Evolutionary conservation across 106 monocot genomes (phyloP), one percentile per base, ranked within the genome.

Genomic region (Dendrobium officinale): DNA sequence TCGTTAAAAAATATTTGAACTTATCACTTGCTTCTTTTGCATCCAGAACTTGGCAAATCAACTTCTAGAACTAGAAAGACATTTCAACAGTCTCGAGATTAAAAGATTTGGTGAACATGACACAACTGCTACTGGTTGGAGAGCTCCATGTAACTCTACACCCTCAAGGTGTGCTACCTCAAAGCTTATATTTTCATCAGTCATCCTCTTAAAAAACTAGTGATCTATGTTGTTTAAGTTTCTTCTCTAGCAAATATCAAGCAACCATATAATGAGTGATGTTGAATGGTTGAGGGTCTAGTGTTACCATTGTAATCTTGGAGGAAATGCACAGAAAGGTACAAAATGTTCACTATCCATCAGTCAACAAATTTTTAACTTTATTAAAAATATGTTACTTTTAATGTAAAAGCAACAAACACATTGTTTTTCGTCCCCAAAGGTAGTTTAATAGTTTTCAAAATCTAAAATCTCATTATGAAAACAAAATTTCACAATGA

Each of bases 11-110:
- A 26, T 26, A 55, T 56, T 10, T 76, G 42, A 66, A 44, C 84
- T 80, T 42, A 76, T 17, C 67, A 2, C 24, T 41, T 80, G 42
- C 44, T 9, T 56, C 40, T 83, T 58, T 44, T 76, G 73, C 6
- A 75, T 87, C 51, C 86, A 99, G 99, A 85, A 82, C 81, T 87
- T 99, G 91, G 85, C 89, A 55, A 90, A 87, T 82, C 87, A 93
- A 67, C 86, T 99, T 75, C 79, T 95, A 41, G 93, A 95, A 86
- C 82, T 99, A 9, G 95, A 99, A 85, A 92, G 88, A 29, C 91
- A 95, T 85, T 99, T 99, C 82, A 89, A 95, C 80, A 82, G 73
- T 59, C 81, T 99, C 42, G 99, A 99, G 83, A 91, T 99, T 40
- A 95, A 90, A 45, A 91, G 68, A 80, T 95, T 90, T 88, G 90